These are phyloP conservation scores for Pseudogymnoascus sp. DNA, from an alignment of 2,329 filamentous ascomycete genomes.

Conservation along the genomic window DNA sequence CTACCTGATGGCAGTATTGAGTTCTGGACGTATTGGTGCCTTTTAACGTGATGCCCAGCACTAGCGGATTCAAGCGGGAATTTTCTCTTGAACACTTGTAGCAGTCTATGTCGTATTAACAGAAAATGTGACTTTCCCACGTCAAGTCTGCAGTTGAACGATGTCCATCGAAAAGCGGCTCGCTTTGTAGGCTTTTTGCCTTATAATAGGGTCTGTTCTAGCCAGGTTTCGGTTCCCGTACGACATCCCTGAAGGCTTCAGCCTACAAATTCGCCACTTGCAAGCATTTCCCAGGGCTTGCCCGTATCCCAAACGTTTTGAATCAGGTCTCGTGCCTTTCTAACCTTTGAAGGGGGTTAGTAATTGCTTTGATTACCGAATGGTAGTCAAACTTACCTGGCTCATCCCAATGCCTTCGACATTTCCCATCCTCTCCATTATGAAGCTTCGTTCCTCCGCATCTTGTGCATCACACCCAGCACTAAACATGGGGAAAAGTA, in stretches of 20 bases:
- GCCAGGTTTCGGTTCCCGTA: neutral
- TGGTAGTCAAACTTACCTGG: conserved; percentile 44
- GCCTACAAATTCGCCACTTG: conserved; percentile 60
- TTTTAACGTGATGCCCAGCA: conserved; percentile 11
- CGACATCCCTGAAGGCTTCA: conserved; percentile 27
- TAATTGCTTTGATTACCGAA: conserved; percentile 11
- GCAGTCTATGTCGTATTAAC: neutral
- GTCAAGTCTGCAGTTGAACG: neutral
- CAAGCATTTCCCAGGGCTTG: conserved; percentile 58
- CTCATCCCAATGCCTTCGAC: conserved; percentile 69
- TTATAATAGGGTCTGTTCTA: neutral
- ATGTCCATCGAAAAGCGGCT: neutral
- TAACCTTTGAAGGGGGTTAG: conserved; percentile 36
- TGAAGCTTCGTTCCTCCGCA: conserved; percentile 44
- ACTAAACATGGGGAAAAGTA: conserved; percentile 75
- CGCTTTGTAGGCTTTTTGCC: neutral
- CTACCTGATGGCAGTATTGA: neutral
- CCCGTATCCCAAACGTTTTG: conserved; percentile 60
- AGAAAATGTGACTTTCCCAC: neutral
- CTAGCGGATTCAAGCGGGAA: neutral
- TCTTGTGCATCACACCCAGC: conserved; percentile 66
- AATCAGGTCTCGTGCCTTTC: conserved; percentile 55
- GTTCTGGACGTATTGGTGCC: neutral
- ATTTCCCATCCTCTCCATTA: conserved; percentile 56
- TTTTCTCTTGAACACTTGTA: neutral